Base-by-base conservation (phyloP, 2,329 filamentous ascomycete genomes). In the Chrysoporthe puriensis region DNA sequence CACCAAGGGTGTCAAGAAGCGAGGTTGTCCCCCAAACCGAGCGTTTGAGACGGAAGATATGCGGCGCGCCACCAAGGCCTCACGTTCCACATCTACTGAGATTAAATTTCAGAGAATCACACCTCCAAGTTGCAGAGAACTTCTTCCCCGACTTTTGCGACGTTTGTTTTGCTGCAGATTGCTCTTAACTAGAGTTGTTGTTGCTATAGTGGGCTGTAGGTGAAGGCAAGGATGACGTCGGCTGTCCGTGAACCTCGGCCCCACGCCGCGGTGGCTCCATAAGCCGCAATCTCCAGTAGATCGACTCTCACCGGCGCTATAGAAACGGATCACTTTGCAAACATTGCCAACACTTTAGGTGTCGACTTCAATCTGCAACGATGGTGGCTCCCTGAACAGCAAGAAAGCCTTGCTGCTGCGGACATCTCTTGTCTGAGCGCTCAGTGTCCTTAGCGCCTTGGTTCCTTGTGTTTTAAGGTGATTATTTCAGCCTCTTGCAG, bases 201-300 rank as follows among this genome's bases (percentile, higher is more conserved):
- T 26, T 16, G 50, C 16, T 32, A 21, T 16, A 32, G 50, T 21
- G 42, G 56, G 34, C 52, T 32, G 13, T 11, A 40, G 34, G 32
- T 40, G 40, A 66, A 26, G 40, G 21, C 26, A 54, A 32, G 13
- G 58, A 56, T 66, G 58, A 62, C 63, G 63, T 64, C 54, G 63
- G 54, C 36, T 9, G 16, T 57, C 16, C 14, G 44, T 42, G 56
- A 58, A 36, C 63, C 52, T 64, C 54, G 63, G 42, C 54, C 26
- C 26, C 63, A 42, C 36, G 36, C 36, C 26, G 26, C 26, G 26
- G 26, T 40, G 36, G 36, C 36, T 40, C 36, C 26, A 26, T 26
- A 26, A 40, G 36, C 36, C 4, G 36, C 36, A 9, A 9, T 5
- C 36, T 40, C 36, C 36, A 40, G 36, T 9, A 7, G 36, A 40